phyloP scores from a whole-genome alignment of 2,329 filamentous ascomycete species.

The Monosporascus sp. region DNA sequence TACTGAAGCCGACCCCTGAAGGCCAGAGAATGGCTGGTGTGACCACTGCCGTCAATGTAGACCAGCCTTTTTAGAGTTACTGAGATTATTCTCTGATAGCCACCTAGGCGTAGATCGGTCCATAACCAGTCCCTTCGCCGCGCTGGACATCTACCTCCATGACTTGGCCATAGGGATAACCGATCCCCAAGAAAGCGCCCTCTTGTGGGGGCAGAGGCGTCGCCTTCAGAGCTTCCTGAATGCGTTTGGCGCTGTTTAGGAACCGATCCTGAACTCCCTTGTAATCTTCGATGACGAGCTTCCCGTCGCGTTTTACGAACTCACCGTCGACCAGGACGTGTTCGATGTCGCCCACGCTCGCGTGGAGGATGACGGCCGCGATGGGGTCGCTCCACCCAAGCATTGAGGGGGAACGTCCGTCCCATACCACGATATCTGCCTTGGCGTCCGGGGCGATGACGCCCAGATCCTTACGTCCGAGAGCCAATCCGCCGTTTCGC shows the following conservation, averaged over 20 bases:
- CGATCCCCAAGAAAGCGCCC: slow-evolving; percentile 11
- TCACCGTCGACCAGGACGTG: slow-evolving; percentile 42
- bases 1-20: no score
- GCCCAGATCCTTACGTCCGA: slow-evolving; percentile 43
- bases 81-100: no score
- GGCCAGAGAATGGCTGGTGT: no score
- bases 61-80: no score
- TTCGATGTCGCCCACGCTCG: slow-evolving; percentile 43
- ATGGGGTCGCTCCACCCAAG: slow-evolving; percentile 48
- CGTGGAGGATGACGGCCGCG: slow-evolving; percentile 48
- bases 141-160: slow-evolving; percentile 4
- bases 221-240: slow-evolving; percentile 20
- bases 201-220: slow-evolving; percentile 16
- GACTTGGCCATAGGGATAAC: slow-evolving; percentile 3
- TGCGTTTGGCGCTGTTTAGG: slow-evolving; percentile 25
- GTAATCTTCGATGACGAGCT: slow-evolving; percentile 16
- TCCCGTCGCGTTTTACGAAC: slow-evolving; percentile 38
- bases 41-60: no score
- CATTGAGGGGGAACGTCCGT: slow-evolving; percentile 39
- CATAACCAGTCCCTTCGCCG: slow-evolving; percentile 7
- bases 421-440: slow-evolving; percentile 46
- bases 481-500: slow-evolving; percentile 43
- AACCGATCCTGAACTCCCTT: slow-evolving; percentile 21
- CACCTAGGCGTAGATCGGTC: slow-evolving; percentile 3
- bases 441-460: slow-evolving; percentile 40